phyloP scores from a whole-genome alignment of 345 rosid species.

The Gossypium raimondii region DNA sequence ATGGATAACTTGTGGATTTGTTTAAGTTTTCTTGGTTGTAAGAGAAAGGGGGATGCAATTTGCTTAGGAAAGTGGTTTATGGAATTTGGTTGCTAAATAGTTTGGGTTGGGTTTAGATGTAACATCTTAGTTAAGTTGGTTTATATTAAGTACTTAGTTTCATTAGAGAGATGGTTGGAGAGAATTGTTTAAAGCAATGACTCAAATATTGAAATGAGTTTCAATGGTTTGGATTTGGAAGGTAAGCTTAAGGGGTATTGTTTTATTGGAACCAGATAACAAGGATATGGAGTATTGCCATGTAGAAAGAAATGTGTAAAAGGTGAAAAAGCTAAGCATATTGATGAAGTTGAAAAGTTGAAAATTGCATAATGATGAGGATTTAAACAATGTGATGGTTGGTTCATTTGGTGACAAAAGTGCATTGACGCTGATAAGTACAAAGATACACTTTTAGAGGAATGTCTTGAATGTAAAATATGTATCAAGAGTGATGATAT shows the following conservation, averaged over 20 bases:
- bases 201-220: not conserved
- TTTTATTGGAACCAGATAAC: constrained; percentile 29
- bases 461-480: too few relatives aligned
- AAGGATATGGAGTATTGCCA: constrained; percentile 22
- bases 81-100: constrained; percentile 8
- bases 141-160: constrained; percentile 7
- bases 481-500: constrained; percentile 1
- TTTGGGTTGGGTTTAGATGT: not conserved
- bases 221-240: constrained; percentile 26
- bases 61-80: constrained; percentile 27
- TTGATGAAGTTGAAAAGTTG: constrained; percentile 15
- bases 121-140: not conserved
- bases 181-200: not conserved
- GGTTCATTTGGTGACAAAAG: not conserved
- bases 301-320: constrained; percentile 29
- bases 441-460: too few relatives aligned
- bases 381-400: too few relatives aligned
- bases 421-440: not conserved
- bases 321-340: constrained; percentile 25
- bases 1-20: constrained; percentile 49
- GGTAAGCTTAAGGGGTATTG: constrained; percentile 30
- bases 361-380: constrained; percentile 15
- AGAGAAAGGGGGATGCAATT: constrained; percentile 43
- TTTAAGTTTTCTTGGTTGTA: constrained; percentile 43
- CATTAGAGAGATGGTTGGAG: not conserved